Base-by-base conservation (phyloP, 2,329 filamentous ascomycete species). In the Aspergillus chevalieri region DNA sequence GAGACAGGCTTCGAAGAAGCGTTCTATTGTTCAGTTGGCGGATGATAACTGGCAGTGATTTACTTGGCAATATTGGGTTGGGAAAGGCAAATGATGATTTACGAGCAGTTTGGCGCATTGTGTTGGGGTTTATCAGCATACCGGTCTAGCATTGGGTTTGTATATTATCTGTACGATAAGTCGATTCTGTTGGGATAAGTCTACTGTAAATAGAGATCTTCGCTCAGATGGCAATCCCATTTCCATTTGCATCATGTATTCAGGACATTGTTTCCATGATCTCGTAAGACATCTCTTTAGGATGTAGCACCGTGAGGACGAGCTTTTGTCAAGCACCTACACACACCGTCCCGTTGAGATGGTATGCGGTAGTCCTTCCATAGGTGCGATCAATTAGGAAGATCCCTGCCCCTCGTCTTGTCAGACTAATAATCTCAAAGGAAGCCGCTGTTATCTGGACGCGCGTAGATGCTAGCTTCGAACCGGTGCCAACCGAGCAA, bases 1-100 rank as follows among this genome's bases (percentile, higher is more conserved):
- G 34, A 68, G 70, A 54, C 70, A 73, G 48, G 67, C 68, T 22
- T 66, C 65, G 51, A 70, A 71, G 56, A 66, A 71, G 49, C 60
- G 68, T 46, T 46, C 52, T 24, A 51, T 22, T 30, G n/a, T 14
- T 15, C 9, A 44, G 24, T 44, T 44, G 42, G 14, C 19, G 42
- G 34, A 36, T 36, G 15, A 36, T 17, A n/a, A n/a, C 6, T 36
- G 34, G 15, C 15, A n/a, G 14, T 21, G 8, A 14, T 19, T 7
- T 19, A 41, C 10, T 22, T 41, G 3, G 8, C 2, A 17, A 12
- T 21, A 10, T 5, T 19, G 10, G 10, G 12, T 41, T 21, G 10
- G 38, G 17, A 30, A 30, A 4, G 10, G 26, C 12, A 30, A 30
- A 30, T 30, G 9, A 30, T 30, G 9, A 30, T 30, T 30, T 30